phyloP scores from a whole-genome alignment of 805 yeast genomes.

The Yarrowia sp. region DNA sequence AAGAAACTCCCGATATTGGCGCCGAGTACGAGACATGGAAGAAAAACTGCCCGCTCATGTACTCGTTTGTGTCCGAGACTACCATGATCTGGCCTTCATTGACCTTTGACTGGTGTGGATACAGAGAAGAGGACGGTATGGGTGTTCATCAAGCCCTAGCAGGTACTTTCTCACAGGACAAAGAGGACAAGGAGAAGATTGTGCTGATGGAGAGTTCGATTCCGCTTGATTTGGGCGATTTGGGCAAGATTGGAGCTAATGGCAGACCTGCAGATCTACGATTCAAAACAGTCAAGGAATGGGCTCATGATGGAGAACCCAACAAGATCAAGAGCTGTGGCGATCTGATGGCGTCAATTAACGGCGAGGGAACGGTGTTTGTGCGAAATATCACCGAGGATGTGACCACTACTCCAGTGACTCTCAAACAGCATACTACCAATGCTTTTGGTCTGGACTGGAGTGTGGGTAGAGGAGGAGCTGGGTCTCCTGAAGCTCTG shows the following conservation, averaged over 20 bases:
- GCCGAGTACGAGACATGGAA: constrained; percentile 59
- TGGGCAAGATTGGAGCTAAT: neutral
- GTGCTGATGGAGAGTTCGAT: neutral
- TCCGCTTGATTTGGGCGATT: constrained; percentile 1
- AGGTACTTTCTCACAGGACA: constrained; percentile 48
- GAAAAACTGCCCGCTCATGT: constrained; percentile 58
- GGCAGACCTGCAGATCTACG: neutral
- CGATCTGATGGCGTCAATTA: constrained; percentile 53
- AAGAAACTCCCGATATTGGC: neutral
- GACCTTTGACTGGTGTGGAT: constrained; percentile 51
- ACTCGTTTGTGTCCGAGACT: constrained; percentile 54
- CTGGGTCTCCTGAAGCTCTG: constrained; percentile 42
- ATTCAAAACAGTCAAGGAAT: constrained; percentile 42
- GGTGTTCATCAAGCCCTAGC: constrained; percentile 39
- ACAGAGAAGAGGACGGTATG: neutral
- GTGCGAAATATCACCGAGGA: constrained; percentile 33
- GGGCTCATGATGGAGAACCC: constrained; percentile 67
- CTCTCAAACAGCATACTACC: constrained; percentile 46
- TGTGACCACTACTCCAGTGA: constrained; percentile 23
- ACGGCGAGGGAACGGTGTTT: constrained; percentile 42
- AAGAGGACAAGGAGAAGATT: neutral
- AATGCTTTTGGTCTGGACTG: constrained; percentile 76
- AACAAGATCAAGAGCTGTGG: constrained; percentile 55
- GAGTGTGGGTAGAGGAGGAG: constrained; percentile 46
- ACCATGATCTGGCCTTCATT: constrained; percentile 62